A percentile compares a stretch with the other conserved stretches of the same genome.
These are phyloP conservation scores for Malus hybrid DNA, from an alignment of 331 rosid genomes.

Conservation along the genomic window DNA sequence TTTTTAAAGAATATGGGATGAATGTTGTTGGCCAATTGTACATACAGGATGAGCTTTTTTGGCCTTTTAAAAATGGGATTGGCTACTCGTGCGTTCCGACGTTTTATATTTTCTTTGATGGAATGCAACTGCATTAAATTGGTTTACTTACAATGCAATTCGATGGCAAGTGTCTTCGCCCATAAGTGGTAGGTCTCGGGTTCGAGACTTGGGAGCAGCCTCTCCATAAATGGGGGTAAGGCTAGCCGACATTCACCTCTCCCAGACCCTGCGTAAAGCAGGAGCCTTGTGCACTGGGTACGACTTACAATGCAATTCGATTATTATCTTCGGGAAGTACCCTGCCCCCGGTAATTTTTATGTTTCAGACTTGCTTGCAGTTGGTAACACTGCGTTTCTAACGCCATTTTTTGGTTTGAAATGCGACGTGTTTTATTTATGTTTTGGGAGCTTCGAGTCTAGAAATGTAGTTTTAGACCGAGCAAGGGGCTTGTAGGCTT, in stretches of 20 bases:
- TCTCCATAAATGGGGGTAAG: too few species aligned
- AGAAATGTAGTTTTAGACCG: background rate
- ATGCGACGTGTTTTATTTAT: background rate
- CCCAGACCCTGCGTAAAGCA: too few species aligned
- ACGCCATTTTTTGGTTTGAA: background rate
- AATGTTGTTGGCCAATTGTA: conserved; percentile 55
- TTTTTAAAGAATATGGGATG: conserved; percentile 30
- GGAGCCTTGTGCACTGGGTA: too few species aligned
- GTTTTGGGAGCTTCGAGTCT: background rate
- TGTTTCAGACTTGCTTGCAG: background rate
- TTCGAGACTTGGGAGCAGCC: too few species aligned
- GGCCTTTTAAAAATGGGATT: conserved; percentile 34
- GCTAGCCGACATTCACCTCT: too few species aligned
- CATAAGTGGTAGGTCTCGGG: too few species aligned
- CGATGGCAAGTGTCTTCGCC: too few species aligned
- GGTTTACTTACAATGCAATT: conserved; percentile 27
- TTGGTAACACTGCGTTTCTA: background rate
- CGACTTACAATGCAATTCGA: conserved; percentile 23
- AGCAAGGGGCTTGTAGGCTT: too few species aligned
- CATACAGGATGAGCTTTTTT: conserved; percentile 65
- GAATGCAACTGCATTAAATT: conserved; percentile 42
- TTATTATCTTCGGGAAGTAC: background rate
- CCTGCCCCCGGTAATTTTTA: background rate
- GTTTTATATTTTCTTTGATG: conserved; percentile 35
- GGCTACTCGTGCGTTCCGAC: conserved; percentile 43